Percentiles rank a stretch among this genome's conserved stretches.
Conservation (phyloP, 331 rosid genomes). For the Dryas integrifolia region DNA sequence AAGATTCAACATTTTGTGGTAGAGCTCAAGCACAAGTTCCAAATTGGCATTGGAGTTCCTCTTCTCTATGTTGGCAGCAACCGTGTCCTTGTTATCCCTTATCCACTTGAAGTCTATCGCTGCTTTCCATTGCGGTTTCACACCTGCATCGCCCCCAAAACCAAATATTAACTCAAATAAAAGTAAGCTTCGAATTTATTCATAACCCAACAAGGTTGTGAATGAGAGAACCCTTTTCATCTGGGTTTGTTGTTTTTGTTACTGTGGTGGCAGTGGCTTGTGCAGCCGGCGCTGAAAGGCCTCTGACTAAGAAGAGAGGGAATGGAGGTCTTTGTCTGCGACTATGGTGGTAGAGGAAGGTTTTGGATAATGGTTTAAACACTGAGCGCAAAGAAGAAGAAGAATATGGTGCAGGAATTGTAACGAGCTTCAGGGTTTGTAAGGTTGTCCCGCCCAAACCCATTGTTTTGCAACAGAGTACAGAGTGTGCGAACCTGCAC, state of each 20-base stretch:
- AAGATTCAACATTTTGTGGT: constrained; percentile 60
- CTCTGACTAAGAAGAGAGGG: constrained; percentile 32
- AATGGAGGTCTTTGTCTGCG: constrained; percentile 33
- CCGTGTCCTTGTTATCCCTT: constrained; percentile 75
- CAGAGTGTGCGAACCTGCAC: constrained; percentile 1
- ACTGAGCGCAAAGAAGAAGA: constrained; percentile 32
- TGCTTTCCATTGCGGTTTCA: constrained; percentile 79
- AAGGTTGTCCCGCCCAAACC: constrained; percentile 47
- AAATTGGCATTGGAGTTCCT: constrained; percentile 73
- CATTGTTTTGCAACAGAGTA: constrained; percentile 26
- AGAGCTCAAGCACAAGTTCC: constrained; percentile 76
- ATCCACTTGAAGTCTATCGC: constrained; percentile 93
- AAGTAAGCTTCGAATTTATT: not conserved
- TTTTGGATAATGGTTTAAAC: constrained; percentile 25
- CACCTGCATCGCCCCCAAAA: constrained; percentile 33
- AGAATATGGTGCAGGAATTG: constrained; percentile 40
- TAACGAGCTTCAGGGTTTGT: constrained; percentile 42
- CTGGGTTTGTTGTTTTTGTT: constrained; percentile 23
- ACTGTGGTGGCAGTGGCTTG: constrained; percentile 37
- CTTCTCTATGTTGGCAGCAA: constrained; percentile 63
- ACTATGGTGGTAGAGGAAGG: constrained; percentile 27
- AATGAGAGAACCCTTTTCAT: constrained; percentile 45
- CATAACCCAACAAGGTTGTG: not conserved
- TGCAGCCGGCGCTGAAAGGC: constrained; percentile 47
- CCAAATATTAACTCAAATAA: not conserved